Percentiles rank a stretch among this genome's conserved stretches.
These are phyloP conservation scores for Tricholoma furcatifolium DNA, from an alignment of 768 basidiomycete genomes.

Conservation along the genomic window DNA sequence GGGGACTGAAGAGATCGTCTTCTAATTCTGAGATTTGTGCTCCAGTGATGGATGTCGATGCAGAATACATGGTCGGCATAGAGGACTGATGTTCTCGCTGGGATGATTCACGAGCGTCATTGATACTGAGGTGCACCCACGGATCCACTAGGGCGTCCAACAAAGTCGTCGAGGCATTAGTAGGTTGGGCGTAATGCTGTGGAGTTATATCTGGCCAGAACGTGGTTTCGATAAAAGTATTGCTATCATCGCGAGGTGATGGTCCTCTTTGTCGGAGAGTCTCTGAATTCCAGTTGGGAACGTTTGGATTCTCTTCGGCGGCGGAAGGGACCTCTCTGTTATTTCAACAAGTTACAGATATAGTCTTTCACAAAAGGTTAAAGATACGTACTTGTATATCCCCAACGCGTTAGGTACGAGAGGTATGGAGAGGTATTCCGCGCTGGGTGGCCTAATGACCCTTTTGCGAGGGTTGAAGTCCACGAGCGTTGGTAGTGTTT, in stretches of 20 bases:
- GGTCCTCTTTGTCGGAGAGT: conserved; percentile 34
- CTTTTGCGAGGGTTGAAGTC: conserved; percentile 65
- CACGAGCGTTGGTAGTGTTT: conserved; percentile 13
- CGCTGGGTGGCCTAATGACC: conserved; percentile 55
- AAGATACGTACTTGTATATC: conserved; percentile 51
- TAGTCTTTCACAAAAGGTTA: neutral
- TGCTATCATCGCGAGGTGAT: conserved; percentile 20
- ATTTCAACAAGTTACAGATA: neutral
- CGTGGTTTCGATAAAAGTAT: conserved; percentile 50
- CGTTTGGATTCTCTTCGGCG: conserved; percentile 11
- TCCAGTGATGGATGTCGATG: conserved; percentile 20
- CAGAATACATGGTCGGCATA: too few relatives aligned
- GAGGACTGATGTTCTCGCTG: conserved; percentile 33
- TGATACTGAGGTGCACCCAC: conserved; percentile 27
- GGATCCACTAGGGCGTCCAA: conserved; percentile 24
- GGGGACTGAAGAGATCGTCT: conserved; percentile 42
- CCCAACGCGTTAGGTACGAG: conserved; percentile 64
- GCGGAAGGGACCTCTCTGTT: conserved; percentile 33
- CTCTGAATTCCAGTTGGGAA: conserved; percentile 60
- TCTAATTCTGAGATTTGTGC: conserved; percentile 44
- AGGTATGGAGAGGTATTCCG: conserved; percentile 61
- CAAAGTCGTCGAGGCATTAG: conserved; percentile 16
- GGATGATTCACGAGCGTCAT: conserved; percentile 7
- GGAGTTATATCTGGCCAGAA: conserved; percentile 68
- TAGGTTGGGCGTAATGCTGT: conserved; percentile 59